Evolutionary conservation across 805 yeast species (phyloP), one percentile per base, ranked within the genome.

Genomic region (Yarrowia yakushimensis): DNA sequence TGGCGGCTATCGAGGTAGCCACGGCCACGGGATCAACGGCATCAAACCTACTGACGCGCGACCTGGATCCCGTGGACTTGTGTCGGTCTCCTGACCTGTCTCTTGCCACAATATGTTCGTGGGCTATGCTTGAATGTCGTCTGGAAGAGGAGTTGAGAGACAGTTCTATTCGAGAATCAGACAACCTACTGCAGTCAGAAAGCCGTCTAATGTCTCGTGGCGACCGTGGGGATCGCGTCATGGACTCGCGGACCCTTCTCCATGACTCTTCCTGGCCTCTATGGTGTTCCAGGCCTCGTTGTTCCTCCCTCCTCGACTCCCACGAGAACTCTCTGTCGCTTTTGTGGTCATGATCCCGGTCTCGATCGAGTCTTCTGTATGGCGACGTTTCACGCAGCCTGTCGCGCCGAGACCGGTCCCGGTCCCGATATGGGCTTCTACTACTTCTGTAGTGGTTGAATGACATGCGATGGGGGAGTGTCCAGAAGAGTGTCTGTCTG

Each of bases 1-100:
- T 65, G 25, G 74, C 76, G 3, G 76, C 76, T 4, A 72, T 70
- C 4, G 74, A 73, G 12, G 71, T 72, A 13, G 70, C 71, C 17
- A 63, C 66, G 1, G 72, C 72, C 13, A 69, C 67, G 11, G 73
- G 67, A 45, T 72, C 74, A 7, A 66, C 50, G 17, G 42, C 42
- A 17, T 36, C 60, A 9, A 52, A 52, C 3, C 45, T 43, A 18
- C 30, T 25, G 34, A 45, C 52, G 2, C 52, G 36, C 5, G 52
- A 18, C 5, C 52, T 23, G 8, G 52, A 7, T 15, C 31, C 15
- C 10, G 13, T 15, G 12, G 20, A 17, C n/a, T n/a, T n/a, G 37
- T 15, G 7, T 4, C 17, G 6, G 17, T 31, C 36, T 3, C 36
- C 10, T 3, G 3, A 17, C 9, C 10, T 18, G 25, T 20, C 25